These are phyloP conservation scores for Flaveria robusta DNA, from an alignment of 129 eudicot species.

Conservation along the genomic window DNA sequence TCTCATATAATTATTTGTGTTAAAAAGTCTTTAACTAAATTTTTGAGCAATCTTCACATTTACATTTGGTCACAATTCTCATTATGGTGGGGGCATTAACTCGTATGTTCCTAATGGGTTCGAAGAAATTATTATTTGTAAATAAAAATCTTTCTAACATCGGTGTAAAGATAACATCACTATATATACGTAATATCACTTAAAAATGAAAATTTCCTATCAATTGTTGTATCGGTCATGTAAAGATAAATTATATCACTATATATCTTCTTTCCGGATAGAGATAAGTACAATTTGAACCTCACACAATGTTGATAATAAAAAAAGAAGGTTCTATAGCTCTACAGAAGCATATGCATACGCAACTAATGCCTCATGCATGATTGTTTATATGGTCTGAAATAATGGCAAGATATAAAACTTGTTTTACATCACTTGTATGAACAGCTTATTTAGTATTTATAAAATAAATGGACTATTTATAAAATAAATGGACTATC, in stretches of 20 bases:
- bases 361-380: background rate
- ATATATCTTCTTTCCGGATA: background rate
- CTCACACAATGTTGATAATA: background rate
- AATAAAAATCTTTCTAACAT: too few relatives aligned
- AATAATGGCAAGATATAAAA: too few relatives aligned
- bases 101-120: background rate
- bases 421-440: too few relatives aligned
- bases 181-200: too few relatives aligned
- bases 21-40: too few relatives aligned
- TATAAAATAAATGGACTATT: too few relatives aligned
- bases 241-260: background rate
- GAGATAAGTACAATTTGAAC: constrained; percentile 2
- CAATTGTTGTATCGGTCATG: background rate
- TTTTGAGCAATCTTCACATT: too few relatives aligned
- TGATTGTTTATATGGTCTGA: background rate
- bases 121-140: background rate
- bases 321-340: background rate
- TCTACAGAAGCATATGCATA: background rate
- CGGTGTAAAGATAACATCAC: background rate
- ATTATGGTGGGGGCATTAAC: background rate
- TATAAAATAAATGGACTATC: too few relatives aligned
- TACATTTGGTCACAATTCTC: background rate
- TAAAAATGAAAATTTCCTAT: background rate
- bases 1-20: too few relatives aligned
- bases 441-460: too few relatives aligned